These are phyloP conservation scores for Cenchrus purpureus DNA, from an alignment of 176 grass and related monocot genomes.

Conservation along the genomic window DNA sequence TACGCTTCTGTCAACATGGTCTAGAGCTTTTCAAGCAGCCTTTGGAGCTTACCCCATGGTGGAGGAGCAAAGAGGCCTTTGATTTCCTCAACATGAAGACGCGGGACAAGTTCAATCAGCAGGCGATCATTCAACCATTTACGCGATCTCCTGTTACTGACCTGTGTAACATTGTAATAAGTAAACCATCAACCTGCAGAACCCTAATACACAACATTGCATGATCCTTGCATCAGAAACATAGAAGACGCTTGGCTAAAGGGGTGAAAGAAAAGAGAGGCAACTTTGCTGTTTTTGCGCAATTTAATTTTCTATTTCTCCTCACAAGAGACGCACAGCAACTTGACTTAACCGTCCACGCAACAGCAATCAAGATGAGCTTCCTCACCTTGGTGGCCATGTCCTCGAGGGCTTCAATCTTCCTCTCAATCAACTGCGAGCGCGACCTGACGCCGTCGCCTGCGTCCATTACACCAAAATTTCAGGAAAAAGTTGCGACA, in stretches of 20 bases:
- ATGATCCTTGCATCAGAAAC: neutral
- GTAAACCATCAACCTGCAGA: conserved; percentile 21
- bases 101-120: conserved; percentile 82
- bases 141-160: conserved; percentile 80
- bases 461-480: conserved; percentile 35
- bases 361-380: neutral
- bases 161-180: conserved; percentile 58
- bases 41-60: conserved; percentile 71
- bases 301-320: neutral
- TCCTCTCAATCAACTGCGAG: conserved; percentile 77
- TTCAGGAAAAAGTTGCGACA: neutral
- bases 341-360: neutral
- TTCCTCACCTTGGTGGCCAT: conserved; percentile 63
- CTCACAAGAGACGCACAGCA: neutral
- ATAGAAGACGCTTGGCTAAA: neutral
- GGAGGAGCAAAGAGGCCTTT: conserved; percentile 96
- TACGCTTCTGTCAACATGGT: neutral
- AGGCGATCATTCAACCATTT: conserved; percentile 91
- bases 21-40: neutral
- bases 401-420: conserved; percentile 81
- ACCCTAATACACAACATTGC: neutral
- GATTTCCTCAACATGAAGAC: conserved; percentile 90
- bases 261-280: too few species aligned
- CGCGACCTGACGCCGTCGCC: conserved; percentile 57
- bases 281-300: neutral